Percentiles rank a stretch among this genome's conserved stretches.
phyloP scores from a whole-genome alignment of 2,329 filamentous ascomycete genomes.

The Botrytis cinerea region DNA sequence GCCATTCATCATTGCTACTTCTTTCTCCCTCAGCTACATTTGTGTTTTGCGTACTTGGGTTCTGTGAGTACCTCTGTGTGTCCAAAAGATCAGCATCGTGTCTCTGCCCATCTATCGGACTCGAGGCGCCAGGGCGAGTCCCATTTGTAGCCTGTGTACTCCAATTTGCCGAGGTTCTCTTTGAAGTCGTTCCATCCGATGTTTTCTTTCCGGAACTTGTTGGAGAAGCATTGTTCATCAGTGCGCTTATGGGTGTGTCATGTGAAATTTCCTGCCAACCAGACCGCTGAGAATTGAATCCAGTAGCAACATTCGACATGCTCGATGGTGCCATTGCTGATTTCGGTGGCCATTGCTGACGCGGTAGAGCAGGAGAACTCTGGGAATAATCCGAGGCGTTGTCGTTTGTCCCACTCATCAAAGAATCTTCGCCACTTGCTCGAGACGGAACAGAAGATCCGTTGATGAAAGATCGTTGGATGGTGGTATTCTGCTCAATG shows the following conservation, averaged over 20 bases:
- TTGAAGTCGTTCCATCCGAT: conserved; percentile 47
- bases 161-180: conserved; percentile 54
- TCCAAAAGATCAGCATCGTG: conserved; percentile 51
- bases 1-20: conserved; percentile 57
- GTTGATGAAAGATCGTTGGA: conserved; percentile 53
- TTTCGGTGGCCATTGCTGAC: conserved; percentile 42
- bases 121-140: conserved; percentile 41
- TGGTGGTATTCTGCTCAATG: conserved; percentile 32
- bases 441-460: conserved; percentile 53
- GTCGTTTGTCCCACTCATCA: conserved; percentile 61
- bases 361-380: conserved; percentile 50
- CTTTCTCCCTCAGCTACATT: conserved; percentile 39
- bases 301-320: conserved; percentile 31
- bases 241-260: conserved; percentile 58
- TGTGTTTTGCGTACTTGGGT: conserved; percentile 24
- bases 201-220: conserved; percentile 83
- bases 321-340: conserved; percentile 47
- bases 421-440: conserved; percentile 53
- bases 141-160: conserved; percentile 76
- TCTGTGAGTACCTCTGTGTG: conserved; percentile 46
- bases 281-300: conserved; percentile 59
- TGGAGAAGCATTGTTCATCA: conserved; percentile 84
- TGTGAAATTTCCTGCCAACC: conserved; percentile 58
- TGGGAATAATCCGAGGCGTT: conserved; percentile 44
- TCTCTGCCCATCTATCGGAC: conserved; percentile 33